A percentile compares a stretch with the other conserved stretches of the same genome.
Conservation (phyloP, 345 rosid species). For the Lepidium didymum region DNA sequence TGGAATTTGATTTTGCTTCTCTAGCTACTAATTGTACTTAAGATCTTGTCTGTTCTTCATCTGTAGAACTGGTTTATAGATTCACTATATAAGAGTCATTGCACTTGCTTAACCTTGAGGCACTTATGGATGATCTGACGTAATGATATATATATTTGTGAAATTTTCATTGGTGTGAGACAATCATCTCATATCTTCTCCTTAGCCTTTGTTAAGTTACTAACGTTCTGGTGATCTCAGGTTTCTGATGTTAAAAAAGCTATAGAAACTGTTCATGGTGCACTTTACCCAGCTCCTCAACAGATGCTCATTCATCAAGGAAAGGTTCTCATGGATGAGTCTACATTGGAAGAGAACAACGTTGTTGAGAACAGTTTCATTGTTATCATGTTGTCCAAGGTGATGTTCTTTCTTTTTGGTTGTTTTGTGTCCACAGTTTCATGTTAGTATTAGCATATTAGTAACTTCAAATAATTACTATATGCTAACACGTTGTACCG, state of each 20-base stretch:
- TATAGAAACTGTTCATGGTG: conserved; percentile 67
- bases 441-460: neutral
- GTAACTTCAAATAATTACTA: neutral
- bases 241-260: conserved; percentile 58
- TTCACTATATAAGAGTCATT: neutral
- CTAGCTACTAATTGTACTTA: neutral
- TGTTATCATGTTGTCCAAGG: conserved; percentile 88
- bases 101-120: neutral
- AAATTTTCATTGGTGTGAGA: neutral
- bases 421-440: neutral
- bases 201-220: neutral
- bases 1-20: neutral
- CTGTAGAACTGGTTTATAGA: neutral
- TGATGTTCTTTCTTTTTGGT: conserved; percentile 1
- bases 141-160: neutral
- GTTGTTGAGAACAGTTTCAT: conserved; percentile 76
- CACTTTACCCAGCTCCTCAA: conserved; percentile 57
- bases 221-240: conserved; percentile 28
- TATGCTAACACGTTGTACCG: neutral
- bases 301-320: conserved; percentile 92
- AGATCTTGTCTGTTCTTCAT: neutral
- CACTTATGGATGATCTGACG: neutral
- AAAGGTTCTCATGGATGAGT: conserved; percentile 63
- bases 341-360: conserved; percentile 62
- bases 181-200: neutral